phyloP scores from a whole-genome alignment of 2,329 filamentous ascomycete genomes.

The Alternaria hordeiaustralica region DNA sequence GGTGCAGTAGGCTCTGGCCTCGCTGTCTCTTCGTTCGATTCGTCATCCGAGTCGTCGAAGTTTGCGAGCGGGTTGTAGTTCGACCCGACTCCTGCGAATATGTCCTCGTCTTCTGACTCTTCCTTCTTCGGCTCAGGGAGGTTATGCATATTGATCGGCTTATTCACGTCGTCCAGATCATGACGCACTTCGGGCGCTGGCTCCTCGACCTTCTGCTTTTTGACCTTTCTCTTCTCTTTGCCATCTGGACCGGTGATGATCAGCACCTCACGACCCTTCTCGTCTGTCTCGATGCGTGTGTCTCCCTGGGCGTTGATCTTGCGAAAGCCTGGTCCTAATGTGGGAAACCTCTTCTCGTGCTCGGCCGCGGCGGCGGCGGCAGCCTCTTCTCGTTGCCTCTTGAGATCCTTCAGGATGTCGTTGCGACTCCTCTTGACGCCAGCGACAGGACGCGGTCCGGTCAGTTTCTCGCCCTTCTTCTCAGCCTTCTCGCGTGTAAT shows the following conservation, averaged over 20 bases:
- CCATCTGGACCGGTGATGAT: constrained; percentile 66
- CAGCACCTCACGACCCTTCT: constrained; percentile 63
- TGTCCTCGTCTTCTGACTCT: constrained; percentile 63
- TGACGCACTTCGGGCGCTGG: constrained; percentile 46
- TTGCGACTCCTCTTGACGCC: constrained; percentile 62
- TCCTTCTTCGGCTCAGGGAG: constrained; percentile 48
- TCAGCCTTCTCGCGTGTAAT: constrained; percentile 65
- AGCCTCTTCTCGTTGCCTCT: constrained; percentile 59
- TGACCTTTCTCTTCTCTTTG: constrained; percentile 66
- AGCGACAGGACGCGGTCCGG: constrained; percentile 49
- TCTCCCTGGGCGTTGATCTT: constrained; percentile 59
- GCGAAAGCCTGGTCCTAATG: constrained; percentile 62
- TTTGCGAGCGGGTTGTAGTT: constrained; percentile 67
- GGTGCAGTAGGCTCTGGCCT: not conserved
- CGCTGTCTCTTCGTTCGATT: constrained; percentile 14
- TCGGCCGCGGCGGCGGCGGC: constrained; percentile 52
- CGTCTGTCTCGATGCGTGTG: constrained; percentile 63
- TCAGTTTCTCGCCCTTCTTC: constrained; percentile 61
- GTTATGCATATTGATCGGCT: constrained; percentile 50
- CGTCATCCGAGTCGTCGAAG: constrained; percentile 55
- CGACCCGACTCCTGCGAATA: constrained; percentile 66
- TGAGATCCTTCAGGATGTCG: constrained; percentile 66
- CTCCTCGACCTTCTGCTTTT: constrained; percentile 56
- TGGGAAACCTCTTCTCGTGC: constrained; percentile 50
- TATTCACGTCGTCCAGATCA: constrained; percentile 54